Conservation (phyloP, 805 yeast species). For the Pichia thaimueangensis region DNA sequence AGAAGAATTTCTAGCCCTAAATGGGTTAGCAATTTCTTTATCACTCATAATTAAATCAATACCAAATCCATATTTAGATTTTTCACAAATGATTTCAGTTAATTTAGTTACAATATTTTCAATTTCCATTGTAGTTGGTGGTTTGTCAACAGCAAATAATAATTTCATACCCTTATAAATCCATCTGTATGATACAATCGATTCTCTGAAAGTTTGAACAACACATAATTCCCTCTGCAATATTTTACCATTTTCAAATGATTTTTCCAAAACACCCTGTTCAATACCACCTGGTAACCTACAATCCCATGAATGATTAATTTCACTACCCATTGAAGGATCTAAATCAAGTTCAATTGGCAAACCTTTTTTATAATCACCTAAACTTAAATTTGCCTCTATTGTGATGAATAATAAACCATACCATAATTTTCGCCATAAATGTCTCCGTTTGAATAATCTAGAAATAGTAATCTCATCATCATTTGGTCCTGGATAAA, state of each 20-base stretch:
- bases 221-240: conserved; percentile 38
- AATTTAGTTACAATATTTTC: conserved; percentile 26
- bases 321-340: conserved; percentile 27
- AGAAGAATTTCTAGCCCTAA: conserved; percentile 13
- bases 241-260: conserved; percentile 26
- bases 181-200: conserved; percentile 39
- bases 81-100: conserved; percentile 26
- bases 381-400: conserved; percentile 31
- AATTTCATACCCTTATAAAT: conserved; percentile 36
- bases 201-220: conserved; percentile 41
- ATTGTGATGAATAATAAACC: conserved; percentile 30
- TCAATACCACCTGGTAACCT: conserved; percentile 34
- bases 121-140: conserved; percentile 30
- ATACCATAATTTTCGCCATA: conserved; percentile 37
- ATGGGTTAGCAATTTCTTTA: conserved; percentile 14
- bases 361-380: conserved; percentile 32
- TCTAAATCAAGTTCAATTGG: conserved; percentile 33
- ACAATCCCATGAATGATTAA: conserved; percentile 33
- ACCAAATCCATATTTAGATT: conserved; percentile 24
- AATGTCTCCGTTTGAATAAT: conserved; percentile 30
- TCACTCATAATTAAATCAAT: conserved; percentile 21
- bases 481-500: conserved; percentile 22
- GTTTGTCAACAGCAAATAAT: conserved; percentile 28
- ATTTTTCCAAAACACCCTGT: conserved; percentile 30
- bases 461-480: conserved; percentile 27